Conservation (phyloP, 805 yeast species). For the Vanderwaltozyma verrucispora region DNA sequence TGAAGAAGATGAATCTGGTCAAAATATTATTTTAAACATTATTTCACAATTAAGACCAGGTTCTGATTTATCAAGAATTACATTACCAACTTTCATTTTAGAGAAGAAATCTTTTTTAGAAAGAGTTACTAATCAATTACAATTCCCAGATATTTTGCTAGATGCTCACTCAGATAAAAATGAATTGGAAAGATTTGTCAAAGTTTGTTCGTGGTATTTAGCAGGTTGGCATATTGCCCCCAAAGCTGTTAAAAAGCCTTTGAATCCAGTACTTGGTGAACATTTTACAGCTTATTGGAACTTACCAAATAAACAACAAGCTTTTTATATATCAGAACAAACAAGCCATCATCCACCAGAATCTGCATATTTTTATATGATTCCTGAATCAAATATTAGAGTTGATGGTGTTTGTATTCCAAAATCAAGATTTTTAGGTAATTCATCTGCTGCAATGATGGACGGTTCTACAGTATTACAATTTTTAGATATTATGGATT, state of each 20-base stretch:
- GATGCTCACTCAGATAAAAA: slow-evolving; percentile 54
- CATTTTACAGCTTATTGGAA: slow-evolving; percentile 91
- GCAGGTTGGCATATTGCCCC: slow-evolving; percentile 98
- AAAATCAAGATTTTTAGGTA: slow-evolving; percentile 80
- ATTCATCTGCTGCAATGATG: slow-evolving; percentile 96
- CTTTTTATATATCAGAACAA: slow-evolving; percentile 86
- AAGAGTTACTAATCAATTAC: slow-evolving; percentile 80
- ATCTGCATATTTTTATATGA: slow-evolving; percentile 80
- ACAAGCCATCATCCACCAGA: slow-evolving; percentile 99
- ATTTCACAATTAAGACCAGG: slow-evolving; percentile 91
- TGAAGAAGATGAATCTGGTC: slow-evolving; percentile 85
- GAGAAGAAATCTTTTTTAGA: slow-evolving; percentile 96
- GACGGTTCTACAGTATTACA: slow-evolving; percentile 74
- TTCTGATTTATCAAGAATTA: slow-evolving; percentile 77
- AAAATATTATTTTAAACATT: slow-evolving; percentile 74
- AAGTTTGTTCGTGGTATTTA: slow-evolving; percentile 79
- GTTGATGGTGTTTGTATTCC: slow-evolving; percentile 88
- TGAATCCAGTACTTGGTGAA: slow-evolving; percentile 92
- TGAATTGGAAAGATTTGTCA: slow-evolving; percentile 57
- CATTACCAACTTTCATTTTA: slow-evolving; percentile 88
- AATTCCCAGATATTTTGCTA: slow-evolving; percentile 65
- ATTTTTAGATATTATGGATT: slow-evolving; percentile 47
- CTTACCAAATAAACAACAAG: slow-evolving; percentile 55
- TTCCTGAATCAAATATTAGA: slow-evolving; percentile 71
- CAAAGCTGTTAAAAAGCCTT: slow-evolving; percentile 94